phyloP scores from a whole-genome alignment of 768 basidiomycete species.

The Russula ochroleuca region DNA sequence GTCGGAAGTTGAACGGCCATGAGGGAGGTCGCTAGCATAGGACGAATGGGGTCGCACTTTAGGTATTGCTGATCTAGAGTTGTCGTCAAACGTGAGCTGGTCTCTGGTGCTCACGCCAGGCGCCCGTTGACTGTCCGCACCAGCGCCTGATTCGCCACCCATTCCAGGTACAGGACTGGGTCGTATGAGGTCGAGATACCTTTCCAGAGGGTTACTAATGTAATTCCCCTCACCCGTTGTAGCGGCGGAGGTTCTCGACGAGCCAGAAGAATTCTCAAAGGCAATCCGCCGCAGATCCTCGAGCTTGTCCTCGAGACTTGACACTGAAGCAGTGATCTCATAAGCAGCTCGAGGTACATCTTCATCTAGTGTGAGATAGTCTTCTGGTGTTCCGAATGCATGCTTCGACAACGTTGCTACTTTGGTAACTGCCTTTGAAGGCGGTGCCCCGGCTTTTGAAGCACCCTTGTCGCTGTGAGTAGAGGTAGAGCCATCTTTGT shows the following conservation, averaged over 20 bases:
- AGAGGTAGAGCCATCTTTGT: not conserved
- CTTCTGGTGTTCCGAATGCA: too few relatives aligned
- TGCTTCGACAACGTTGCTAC: not conserved
- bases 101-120: not conserved
- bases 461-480: not conserved
- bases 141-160: constrained; percentile 11
- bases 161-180: constrained; percentile 35
- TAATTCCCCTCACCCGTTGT: constrained; percentile 63
- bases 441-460: not conserved
- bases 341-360: constrained; percentile 37
- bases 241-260: not conserved
- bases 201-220: constrained; percentile 75
- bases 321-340: too few relatives aligned
- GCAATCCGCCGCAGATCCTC: constrained; percentile 49
- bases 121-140: not conserved
- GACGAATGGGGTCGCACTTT: not conserved
- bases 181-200: constrained; percentile 83
- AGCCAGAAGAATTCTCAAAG: constrained; percentile 45
- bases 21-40: not conserved
- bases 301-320: constrained; percentile 31
- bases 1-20: not conserved
- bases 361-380: too few relatives aligned
- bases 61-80: constrained; percentile 2
- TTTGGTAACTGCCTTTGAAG: not conserved
- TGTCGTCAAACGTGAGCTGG: not conserved